These are phyloP conservation scores for Gymnopus androsaceus DNA, from an alignment of 1,284 basidiomycete genomes.

Conservation along the genomic window DNA sequence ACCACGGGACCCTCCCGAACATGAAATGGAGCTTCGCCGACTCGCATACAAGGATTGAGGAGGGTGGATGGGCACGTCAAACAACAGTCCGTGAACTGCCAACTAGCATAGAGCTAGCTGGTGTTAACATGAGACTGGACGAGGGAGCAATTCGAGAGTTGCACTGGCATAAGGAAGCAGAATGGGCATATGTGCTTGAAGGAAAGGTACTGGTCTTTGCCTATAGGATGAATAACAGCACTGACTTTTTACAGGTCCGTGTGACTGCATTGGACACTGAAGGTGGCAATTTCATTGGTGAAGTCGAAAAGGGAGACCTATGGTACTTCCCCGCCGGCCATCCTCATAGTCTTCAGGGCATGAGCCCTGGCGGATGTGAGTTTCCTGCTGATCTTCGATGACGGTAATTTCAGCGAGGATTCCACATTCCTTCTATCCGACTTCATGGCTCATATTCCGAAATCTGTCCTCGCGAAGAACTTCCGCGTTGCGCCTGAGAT, in stretches of 20 bases:
- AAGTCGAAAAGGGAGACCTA: conserved; percentile 42
- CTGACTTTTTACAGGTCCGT: no score
- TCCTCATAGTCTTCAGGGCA: conserved; percentile 67
- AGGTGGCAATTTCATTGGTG: conserved; percentile 62
- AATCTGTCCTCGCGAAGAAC: conserved; percentile 67
- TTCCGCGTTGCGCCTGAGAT: conserved; percentile 53
- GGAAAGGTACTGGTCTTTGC: conserved; percentile 62
- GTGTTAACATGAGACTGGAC: conserved; percentile 71
- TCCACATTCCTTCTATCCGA: conserved; percentile 58
- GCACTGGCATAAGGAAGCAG: conserved; percentile 66
- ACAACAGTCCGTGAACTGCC: conserved; percentile 49
- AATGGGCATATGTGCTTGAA: conserved; percentile 72
- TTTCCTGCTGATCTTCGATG: conserved; percentile 72
- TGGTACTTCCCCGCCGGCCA: conserved; percentile 76
- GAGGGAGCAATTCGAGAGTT: conserved; percentile 69
- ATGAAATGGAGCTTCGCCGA: conserved; percentile 73
- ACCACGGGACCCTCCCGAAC: conserved; percentile 55
- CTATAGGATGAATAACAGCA: no score
- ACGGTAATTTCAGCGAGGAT: conserved; percentile 69
- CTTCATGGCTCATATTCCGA: conserved; percentile 8
- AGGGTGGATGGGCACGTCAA: conserved; percentile 74
- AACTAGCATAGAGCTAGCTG: conserved; percentile 49
- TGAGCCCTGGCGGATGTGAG: conserved; percentile 59
- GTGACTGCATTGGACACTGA: conserved; percentile 62
- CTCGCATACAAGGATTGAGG: conserved; percentile 67